Base-by-base conservation (phyloP, 257 asterid species). In the Nicotiana obtusifolia region DNA sequence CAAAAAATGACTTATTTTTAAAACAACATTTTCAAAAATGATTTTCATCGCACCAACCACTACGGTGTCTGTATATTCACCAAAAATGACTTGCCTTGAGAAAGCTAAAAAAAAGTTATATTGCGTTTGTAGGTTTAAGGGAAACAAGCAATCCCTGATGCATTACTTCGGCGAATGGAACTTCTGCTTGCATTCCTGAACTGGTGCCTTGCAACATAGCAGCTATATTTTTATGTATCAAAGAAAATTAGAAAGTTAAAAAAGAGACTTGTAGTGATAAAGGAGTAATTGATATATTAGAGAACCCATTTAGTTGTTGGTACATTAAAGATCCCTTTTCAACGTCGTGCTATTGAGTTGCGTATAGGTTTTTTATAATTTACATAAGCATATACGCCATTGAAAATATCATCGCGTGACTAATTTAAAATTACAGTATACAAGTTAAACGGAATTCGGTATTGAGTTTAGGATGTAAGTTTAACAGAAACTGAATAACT, bases 101-200 rank as follows among this genome's bases (percentile, higher is more conserved):
- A 30, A 30, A 30, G 31, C 31, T 30, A 30, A 30, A 30, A 2
- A 30, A 30, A 30, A 2, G 2, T 30, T 30, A 30, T 30, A 24
- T 33, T 13, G 20, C 59, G 10, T 26, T 3, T 75, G 16, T 17
- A 89, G 98, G 94, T 44, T 75, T 92, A 41, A 86, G 22, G 15
- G 97, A 94, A 73, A 49, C 91, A 17, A 90, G 77, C 59, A 88
- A 85, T 24, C 88, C 97, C 3, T 92, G 97, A 68, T 90, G 96
- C 76, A 68, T 59, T 5, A 86, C 97, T 14, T 90, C 92, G 95
- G 19, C 81, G 3, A 89, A 93, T 44, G 95, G 97, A 77, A 90
- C 97, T 0, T 90, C 93, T 1, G 83, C 80, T 7, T 94, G 97
- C 90, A 90, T 94, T 20, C 97, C 94, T 4, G 88, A 65, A 56